Evolutionary conservation across 495 filamentous ascomycete genomes (phyloP).

Genomic region (Trichocladium uniseriatum): DNA sequence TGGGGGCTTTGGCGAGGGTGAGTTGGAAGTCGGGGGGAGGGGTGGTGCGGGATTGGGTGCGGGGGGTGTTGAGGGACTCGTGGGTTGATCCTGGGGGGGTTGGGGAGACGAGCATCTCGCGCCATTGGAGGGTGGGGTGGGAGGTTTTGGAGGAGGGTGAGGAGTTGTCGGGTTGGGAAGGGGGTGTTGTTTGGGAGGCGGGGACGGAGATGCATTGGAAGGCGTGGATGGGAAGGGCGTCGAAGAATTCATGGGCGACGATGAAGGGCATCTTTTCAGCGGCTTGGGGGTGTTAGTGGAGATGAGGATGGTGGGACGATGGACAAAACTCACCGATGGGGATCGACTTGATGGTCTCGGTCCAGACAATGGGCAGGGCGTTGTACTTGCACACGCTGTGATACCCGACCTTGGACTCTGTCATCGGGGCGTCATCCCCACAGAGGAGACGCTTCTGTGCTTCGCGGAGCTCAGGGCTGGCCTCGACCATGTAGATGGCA

Average conservation of each 20-base stretch:
- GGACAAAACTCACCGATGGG: conserved; percentile 37
- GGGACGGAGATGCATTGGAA: conserved; percentile 62
- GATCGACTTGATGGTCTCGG: conserved; percentile 76
- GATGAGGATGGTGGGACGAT: conserved; percentile 6
- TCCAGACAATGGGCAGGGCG: conserved; percentile 70
- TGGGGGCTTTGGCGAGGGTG: conserved; percentile 59
- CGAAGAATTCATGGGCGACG: conserved; percentile 96
- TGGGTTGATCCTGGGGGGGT: conserved; percentile 42
- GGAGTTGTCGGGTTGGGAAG: conserved; percentile 33
- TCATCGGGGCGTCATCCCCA: conserved; percentile 56
- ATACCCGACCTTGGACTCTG: conserved; percentile 64
- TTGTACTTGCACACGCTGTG: conserved; percentile 67
- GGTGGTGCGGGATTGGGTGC: conserved; percentile 45
- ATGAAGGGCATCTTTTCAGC: conserved; percentile 75
- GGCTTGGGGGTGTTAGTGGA: conserved; percentile 21
- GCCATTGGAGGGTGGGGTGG: conserved; percentile 60
- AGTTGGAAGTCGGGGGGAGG: conserved; percentile 72
- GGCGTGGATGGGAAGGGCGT: conserved; percentile 94
- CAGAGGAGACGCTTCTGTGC: conserved; percentile 80
- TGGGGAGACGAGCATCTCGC: conserved; percentile 78
- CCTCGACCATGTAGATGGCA: conserved; percentile 83
- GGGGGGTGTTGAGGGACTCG: conserved; percentile 35
- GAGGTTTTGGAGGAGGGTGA: conserved; percentile 36
- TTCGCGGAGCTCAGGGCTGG: conserved; percentile 62
- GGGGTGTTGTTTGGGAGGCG: conserved; percentile 30